These are phyloP conservation scores for Leccinum variicolor DNA, from an alignment of 768 basidiomycete genomes.

Conservation along the genomic window DNA sequence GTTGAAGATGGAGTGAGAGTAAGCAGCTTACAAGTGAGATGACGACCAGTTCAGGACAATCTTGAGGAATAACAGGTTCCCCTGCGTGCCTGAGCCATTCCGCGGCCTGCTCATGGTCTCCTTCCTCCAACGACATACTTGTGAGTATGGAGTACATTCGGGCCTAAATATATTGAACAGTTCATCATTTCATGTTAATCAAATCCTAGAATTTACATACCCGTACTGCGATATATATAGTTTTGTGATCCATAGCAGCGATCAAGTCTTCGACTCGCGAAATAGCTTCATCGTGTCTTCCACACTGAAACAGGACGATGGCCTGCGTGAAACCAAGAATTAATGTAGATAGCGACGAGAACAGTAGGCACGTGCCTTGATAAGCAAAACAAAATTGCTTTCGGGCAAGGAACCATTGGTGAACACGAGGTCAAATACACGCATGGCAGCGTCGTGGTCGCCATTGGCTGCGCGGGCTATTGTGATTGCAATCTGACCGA, in stretches of 20 bases:
- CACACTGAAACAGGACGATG: constrained; percentile 4
- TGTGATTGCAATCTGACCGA: constrained; percentile 9
- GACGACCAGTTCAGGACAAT: not conserved
- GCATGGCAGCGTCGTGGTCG: constrained; percentile 1
- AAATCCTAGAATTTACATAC: not conserved
- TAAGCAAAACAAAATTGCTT: constrained; percentile 6
- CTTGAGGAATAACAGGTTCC: too few species aligned
- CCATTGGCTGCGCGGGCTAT: not conserved
- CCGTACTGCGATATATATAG: not conserved
- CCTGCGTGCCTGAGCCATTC: too few species aligned
- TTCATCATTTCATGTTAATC: not conserved
- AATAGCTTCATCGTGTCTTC: not conserved
- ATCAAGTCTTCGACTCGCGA: constrained; percentile 6
- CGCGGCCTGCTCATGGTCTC: not conserved
- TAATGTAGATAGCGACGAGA: rapidly evolving
- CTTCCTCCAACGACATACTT: not conserved
- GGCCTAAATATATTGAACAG: not conserved
- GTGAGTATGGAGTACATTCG: constrained; percentile 3
- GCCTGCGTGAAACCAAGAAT: not conserved
- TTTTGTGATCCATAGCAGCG: not conserved
- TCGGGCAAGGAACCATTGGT: not conserved
- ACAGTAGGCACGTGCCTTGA: constrained; percentile 1
- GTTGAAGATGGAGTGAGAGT: rapidly evolving
- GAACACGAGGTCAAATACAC: constrained; percentile 11
- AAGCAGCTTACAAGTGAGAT: constrained; percentile 8